Percentiles rank a stretch among this genome's conserved stretches.
Conservation (phyloP, 495 filamentous ascomycete genomes). For the Pyrenula massariospora region DNA sequence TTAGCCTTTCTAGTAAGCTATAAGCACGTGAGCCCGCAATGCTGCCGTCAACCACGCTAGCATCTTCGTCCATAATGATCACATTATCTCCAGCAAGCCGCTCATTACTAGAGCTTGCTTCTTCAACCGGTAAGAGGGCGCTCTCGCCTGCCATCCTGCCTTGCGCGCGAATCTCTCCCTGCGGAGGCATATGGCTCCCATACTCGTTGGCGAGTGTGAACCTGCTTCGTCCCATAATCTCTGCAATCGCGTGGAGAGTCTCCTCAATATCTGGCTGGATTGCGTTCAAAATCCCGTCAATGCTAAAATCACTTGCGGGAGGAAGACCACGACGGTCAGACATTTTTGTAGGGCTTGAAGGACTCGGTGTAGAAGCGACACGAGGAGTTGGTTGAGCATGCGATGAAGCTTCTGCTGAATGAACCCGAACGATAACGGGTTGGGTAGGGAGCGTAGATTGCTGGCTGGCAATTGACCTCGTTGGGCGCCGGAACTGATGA, state of each 20-base stretch:
- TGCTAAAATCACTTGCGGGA: conserved; percentile 42
- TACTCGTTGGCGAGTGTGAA: conserved; percentile 54
- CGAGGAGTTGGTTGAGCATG: conserved; percentile 17
- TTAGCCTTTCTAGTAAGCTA: conserved; percentile 18
- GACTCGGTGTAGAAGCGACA: conserved; percentile 17
- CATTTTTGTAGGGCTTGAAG: conserved; percentile 7
- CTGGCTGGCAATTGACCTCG: conserved; percentile 3
- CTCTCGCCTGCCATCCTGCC: conserved; percentile 5
- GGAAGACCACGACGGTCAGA: conserved; percentile 24
- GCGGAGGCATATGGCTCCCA: conserved; percentile 48
- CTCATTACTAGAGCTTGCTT: conserved; percentile 25
- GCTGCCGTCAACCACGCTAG: conserved; percentile 13
- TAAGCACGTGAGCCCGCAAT: conserved; percentile 4
- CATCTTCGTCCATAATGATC: conserved; percentile 26
- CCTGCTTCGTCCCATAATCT: conserved; percentile 51
- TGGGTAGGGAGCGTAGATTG: conserved; percentile 18
- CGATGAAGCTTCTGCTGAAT: conserved; percentile 21
- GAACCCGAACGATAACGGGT: conserved; percentile 33
- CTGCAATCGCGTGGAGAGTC: conserved; percentile 50
- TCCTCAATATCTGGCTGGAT: conserved; percentile 44
- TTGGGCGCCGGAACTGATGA: neutral
- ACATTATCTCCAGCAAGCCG: conserved; percentile 18
- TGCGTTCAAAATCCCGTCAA: conserved; percentile 46
- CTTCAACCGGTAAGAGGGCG: conserved; percentile 28
- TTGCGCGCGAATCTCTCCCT: conserved; percentile 40